Conservation (phyloP, 306 rosid genomes). For the Clitoria ternatea region DNA sequence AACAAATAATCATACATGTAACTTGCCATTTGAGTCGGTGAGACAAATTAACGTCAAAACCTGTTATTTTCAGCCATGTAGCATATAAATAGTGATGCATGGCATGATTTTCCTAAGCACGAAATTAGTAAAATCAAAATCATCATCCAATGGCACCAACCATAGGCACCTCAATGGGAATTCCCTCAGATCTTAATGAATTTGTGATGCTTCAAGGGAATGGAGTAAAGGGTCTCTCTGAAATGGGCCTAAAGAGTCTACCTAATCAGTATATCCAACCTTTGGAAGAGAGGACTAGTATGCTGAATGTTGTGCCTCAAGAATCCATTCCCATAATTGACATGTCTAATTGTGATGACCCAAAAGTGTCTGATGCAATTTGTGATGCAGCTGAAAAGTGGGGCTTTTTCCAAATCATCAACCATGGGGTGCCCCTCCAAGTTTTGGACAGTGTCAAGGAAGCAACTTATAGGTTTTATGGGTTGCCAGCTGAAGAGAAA, state of each 20-base stretch:
- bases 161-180: neutral
- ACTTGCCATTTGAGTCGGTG: constrained; percentile 17
- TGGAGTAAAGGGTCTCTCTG: constrained; percentile 59
- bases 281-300: constrained; percentile 32
- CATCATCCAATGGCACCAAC: constrained; percentile 4
- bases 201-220: constrained; percentile 45
- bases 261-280: constrained; percentile 60
- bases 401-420: constrained; percentile 59
- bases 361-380: constrained; percentile 27
- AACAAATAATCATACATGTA: neutral
- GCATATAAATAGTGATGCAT: neutral
- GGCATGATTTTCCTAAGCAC: neutral
- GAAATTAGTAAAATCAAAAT: neutral
- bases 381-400: constrained; percentile 61
- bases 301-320: neutral
- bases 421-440: constrained; percentile 52
- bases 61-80: neutral
- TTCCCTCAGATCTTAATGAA: constrained; percentile 21
- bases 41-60: neutral
- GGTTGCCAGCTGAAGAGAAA: constrained; percentile 41
- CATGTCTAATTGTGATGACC: constrained; percentile 41
- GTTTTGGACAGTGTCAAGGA: constrained; percentile 40
- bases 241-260: constrained; percentile 41
- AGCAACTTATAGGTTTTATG: constrained; percentile 54
- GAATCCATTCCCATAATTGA: constrained; percentile 54